phyloP scores from a whole-genome alignment of 75 land plant genomes.

The Azolla pinnata region DNA sequence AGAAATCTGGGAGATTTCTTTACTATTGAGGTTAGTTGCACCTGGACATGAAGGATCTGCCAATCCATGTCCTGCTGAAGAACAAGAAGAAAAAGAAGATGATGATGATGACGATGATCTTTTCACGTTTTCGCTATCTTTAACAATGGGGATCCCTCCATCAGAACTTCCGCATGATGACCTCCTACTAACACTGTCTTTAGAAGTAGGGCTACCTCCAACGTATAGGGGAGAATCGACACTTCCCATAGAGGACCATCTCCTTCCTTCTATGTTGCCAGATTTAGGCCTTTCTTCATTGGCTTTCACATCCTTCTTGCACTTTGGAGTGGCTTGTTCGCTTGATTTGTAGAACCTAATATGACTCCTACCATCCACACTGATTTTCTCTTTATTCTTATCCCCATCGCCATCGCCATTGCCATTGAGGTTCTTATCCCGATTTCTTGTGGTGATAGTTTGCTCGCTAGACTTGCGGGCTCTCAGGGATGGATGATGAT shows the following conservation, averaged over 20 bases:
- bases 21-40: background rate
- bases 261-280: background rate
- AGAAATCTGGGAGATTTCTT: too few species aligned
- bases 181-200: background rate
- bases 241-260: background rate
- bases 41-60: background rate
- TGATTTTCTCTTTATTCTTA: background rate
- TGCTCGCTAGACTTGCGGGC: too few species aligned
- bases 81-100: too few species aligned
- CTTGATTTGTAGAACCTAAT: background rate
- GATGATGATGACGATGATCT: too few species aligned
- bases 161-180: background rate
- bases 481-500: too few species aligned
- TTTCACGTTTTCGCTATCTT: too few species aligned
- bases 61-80: background rate
- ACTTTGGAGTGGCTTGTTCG: background rate
- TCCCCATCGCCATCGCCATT: too few species aligned
- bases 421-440: too few species aligned
- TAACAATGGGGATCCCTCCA: background rate
- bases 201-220: background rate
- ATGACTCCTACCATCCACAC: background rate
- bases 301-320: background rate
- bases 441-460: too few species aligned
- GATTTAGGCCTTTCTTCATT: too few species aligned
- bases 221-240: background rate